Conservation (phyloP, 805 yeast species). For the Myxozyma kluyveri region DNA sequence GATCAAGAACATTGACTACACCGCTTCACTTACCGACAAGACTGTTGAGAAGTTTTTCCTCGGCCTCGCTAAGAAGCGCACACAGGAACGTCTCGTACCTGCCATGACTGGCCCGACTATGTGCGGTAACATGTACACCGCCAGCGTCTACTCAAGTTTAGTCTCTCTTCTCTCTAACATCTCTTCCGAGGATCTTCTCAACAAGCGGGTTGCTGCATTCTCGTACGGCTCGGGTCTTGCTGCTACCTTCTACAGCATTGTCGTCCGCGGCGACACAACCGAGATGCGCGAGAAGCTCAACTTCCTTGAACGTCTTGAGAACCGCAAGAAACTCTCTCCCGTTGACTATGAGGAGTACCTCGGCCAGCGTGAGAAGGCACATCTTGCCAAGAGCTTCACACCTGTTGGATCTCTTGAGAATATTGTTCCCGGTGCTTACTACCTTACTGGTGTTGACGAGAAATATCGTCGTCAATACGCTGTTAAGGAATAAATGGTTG, state of each 20-base stretch:
- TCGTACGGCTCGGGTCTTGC: slow-evolving; percentile 99
- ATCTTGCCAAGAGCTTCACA: slow-evolving; percentile 70
- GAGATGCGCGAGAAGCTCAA: slow-evolving; percentile 62
- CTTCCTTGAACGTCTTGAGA: slow-evolving; percentile 62
- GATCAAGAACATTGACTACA: slow-evolving; percentile 63
- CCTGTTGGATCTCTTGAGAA: slow-evolving; percentile 79
- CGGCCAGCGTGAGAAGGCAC: slow-evolving; percentile 83
- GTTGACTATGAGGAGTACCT: slow-evolving; percentile 77
- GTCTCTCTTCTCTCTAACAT: slow-evolving; percentile 75
- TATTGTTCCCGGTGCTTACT: slow-evolving; percentile 74
- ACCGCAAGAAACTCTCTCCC: slow-evolving; percentile 69
- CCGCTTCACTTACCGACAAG: slow-evolving; percentile 75
- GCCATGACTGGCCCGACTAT: slow-evolving; percentile 87
- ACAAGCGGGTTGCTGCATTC: slow-evolving; percentile 85
- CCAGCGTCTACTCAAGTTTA: slow-evolving; percentile 83
- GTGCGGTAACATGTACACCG: slow-evolving; percentile 98
- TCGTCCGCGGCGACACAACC: slow-evolving; percentile 76
- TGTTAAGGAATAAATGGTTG: slow-evolving; percentile 57
- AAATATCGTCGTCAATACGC: slow-evolving; percentile 81
- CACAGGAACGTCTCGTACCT: slow-evolving; percentile 69
- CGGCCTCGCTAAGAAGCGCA: slow-evolving; percentile 65
- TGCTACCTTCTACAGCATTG: slow-evolving; percentile 76
- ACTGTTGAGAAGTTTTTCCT: slow-evolving; percentile 81
- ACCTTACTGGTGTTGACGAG: slow-evolving; percentile 79
- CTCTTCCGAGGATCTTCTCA: slow-evolving; percentile 69